A percentile compares a stretch with the other conserved stretches of the same genome.
These are phyloP conservation scores for Diplodia mutila DNA, from an alignment of 2,329 filamentous ascomycete species.

Conservation along the genomic window DNA sequence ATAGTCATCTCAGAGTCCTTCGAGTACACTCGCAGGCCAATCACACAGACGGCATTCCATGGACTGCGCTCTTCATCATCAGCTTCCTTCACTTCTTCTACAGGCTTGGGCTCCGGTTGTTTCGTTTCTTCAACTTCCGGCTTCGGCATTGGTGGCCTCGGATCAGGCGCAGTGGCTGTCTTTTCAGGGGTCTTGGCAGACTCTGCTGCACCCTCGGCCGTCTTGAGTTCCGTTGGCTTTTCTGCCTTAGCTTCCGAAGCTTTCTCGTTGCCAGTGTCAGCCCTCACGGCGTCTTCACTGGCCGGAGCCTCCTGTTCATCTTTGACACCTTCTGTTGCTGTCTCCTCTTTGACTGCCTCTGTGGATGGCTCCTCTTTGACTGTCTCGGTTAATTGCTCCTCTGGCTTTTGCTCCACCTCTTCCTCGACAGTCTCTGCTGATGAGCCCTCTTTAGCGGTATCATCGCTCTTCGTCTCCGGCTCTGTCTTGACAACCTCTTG, in stretches of 20 bases:
- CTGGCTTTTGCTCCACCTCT: not conserved
- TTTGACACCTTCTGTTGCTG: not conserved
- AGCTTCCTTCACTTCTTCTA: conserved; percentile 38
- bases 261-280: not conserved
- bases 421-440: not conserved
- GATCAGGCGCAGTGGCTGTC: not conserved
- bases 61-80: conserved; percentile 55
- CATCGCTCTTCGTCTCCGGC: not conserved
- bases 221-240: not conserved
- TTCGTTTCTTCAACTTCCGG: not conserved
- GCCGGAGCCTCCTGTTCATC: not conserved
- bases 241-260: not conserved
- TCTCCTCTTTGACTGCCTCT: not conserved
- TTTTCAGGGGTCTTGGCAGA: not conserved
- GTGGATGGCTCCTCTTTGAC: not conserved
- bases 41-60: conserved; percentile 65
- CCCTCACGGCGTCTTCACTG: not conserved
- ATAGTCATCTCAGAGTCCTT: conserved; percentile 56
- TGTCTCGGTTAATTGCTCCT: too few relatives aligned
- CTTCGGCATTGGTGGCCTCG: not conserved
- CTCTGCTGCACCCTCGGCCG: not conserved
- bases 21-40: conserved; percentile 62
- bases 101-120: conserved; percentile 28
- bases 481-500: not conserved
- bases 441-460: not conserved